These are phyloP conservation scores for Mortierella sp. DNA, from an alignment of 371 early-diverging fungal genomes.

Conservation along the genomic window DNA sequence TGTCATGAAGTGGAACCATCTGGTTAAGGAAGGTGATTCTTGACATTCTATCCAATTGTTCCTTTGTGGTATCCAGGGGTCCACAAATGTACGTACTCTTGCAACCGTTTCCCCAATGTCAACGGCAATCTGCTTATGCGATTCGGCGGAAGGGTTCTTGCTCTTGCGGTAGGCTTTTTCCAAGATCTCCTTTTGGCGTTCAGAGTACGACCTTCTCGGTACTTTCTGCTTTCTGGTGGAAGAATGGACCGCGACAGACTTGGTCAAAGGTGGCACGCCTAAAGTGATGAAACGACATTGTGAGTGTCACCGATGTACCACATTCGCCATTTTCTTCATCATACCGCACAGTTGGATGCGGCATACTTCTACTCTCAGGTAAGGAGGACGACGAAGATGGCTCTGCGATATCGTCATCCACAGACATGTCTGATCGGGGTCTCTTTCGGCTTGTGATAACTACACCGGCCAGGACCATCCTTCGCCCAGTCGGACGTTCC, in stretches of 20 bases:
- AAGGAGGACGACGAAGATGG: background rate
- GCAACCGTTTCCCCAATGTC: background rate
- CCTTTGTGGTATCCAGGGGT: background rate
- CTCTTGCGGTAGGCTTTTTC: background rate
- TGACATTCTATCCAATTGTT: too few species aligned
- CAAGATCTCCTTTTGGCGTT: background rate
- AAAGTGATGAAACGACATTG: background rate
- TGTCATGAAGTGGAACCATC: too few species aligned
- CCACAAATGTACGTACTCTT: background rate
- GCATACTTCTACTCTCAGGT: background rate
- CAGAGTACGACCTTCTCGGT: background rate
- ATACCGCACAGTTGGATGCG: background rate
- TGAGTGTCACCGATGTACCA: background rate
- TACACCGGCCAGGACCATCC: constrained; percentile 4
- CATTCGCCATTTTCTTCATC: background rate
- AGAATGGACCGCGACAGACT: background rate
- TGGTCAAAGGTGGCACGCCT: background rate
- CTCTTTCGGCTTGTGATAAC: constrained; percentile 5
- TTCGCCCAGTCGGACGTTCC: background rate
- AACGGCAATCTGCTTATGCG: background rate
- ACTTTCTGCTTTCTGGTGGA: background rate
- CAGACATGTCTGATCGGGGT: background rate
- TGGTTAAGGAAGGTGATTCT: too few species aligned
- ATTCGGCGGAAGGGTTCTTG: background rate
- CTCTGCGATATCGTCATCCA: background rate